A percentile compares a stretch with the other conserved stretches of the same genome.
Conservation (phyloP, 331 rosid species). For the Acacia concinna region DNA sequence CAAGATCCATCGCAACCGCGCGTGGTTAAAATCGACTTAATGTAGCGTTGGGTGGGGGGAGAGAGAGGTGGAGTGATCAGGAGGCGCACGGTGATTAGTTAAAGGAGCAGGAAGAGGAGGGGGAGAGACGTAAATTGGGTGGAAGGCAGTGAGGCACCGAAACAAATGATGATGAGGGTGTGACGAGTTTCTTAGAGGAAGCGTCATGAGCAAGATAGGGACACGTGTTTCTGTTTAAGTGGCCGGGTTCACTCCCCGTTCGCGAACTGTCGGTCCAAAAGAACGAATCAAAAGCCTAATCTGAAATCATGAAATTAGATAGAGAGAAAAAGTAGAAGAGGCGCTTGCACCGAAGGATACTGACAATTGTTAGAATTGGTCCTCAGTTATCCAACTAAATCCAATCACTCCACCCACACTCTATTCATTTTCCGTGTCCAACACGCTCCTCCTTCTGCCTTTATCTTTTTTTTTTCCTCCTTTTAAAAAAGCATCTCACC, state of each 20-base stretch:
- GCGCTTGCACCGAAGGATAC: neutral
- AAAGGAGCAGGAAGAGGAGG: neutral
- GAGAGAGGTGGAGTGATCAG: neutral
- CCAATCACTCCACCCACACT: neutral
- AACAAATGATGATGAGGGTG: conserved; percentile 21
- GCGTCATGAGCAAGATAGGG: conserved; percentile 40
- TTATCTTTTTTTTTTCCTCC: neutral
- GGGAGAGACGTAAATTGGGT: conserved; percentile 25
- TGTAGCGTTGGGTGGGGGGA: neutral
- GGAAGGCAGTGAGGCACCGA: conserved; percentile 44
- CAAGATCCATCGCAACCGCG: neutral
- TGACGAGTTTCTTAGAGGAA: conserved; percentile 29
- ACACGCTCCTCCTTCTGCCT: neutral
- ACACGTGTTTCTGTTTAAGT: conserved; percentile 35
- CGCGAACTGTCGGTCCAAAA: conserved; percentile 30
- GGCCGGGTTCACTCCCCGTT: conserved; percentile 28
- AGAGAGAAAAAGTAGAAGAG: conserved; percentile 6
- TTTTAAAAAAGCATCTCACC: neutral
- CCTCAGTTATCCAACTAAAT: conserved; percentile 18
- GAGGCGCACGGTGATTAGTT: conserved; percentile 17
- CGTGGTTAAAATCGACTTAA: fast-evolving
- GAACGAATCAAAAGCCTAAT: conserved; percentile 33
- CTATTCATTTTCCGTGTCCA: neutral
- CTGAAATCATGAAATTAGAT: neutral
- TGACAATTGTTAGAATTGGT: conserved; percentile 28